Evolutionary conservation across 345 rosid genomes (phyloP).

Genomic region (Boechera retrofracta): DNA sequence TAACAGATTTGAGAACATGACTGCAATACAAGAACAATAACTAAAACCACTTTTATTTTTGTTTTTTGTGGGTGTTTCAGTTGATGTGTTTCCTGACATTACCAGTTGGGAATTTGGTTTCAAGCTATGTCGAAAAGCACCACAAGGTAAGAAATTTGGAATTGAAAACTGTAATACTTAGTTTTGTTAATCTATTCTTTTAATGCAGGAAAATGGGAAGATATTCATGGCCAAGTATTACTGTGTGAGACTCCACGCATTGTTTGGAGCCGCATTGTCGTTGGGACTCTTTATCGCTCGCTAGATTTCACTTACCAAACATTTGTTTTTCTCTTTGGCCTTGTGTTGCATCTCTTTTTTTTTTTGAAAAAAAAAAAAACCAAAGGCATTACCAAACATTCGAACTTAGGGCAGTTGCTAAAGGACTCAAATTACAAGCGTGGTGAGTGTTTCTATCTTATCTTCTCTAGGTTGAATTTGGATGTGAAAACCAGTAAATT

Average conservation of each 20-base stretch:
- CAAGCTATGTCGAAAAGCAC: constrained; percentile 71
- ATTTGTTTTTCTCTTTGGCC: constrained; percentile 7
- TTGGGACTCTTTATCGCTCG: constrained; percentile 64
- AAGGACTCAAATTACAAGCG: constrained; percentile 1
- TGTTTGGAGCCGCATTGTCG: constrained; percentile 79
- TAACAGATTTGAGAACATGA: constrained; percentile 15
- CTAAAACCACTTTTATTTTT: not conserved
- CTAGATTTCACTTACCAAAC: constrained; percentile 31
- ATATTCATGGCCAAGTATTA: constrained; percentile 96
- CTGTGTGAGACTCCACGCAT: constrained; percentile 79
- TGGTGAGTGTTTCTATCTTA: not conserved
- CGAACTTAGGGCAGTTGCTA: not conserved
- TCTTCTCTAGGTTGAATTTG: too few species aligned
- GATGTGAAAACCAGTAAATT: too few species aligned
- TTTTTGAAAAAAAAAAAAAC: too few species aligned
- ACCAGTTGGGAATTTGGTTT: constrained; percentile 70
- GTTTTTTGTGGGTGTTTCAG: constrained; percentile 49
- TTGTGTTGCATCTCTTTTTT: not conserved
- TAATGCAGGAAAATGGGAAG: constrained; percentile 64
- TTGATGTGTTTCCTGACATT: constrained; percentile 69
- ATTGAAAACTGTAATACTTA: not conserved
- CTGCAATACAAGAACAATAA: not conserved
- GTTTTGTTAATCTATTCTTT: not conserved
- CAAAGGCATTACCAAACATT: not conserved
- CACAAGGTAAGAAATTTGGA: constrained; percentile 58